These are phyloP conservation scores for Fusarium sp. DNA, from an alignment of 2,329 filamentous ascomycete genomes.

Conservation along the genomic window DNA sequence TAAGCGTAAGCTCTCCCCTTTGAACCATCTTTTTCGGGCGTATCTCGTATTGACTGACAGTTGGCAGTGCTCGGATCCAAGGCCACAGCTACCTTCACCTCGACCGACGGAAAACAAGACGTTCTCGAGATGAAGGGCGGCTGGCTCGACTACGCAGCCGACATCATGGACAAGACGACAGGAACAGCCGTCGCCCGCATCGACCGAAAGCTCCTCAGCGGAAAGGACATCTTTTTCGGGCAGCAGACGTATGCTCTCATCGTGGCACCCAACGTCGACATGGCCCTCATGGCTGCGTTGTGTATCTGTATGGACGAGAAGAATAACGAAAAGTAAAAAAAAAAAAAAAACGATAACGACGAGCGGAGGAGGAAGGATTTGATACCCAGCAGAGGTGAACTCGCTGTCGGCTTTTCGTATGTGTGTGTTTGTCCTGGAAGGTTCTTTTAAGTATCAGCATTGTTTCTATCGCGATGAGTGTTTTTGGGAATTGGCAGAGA, in stretches of 20 bases:
- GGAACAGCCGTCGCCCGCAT: conserved; percentile 67
- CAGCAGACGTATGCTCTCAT: conserved; percentile 74
- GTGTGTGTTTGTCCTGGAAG: not conserved
- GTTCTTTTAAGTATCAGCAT: not conserved
- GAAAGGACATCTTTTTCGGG: conserved; percentile 66
- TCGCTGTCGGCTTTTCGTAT: not conserved
- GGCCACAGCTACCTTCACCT: conserved; percentile 68
- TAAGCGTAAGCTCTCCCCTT: conserved; percentile 53
- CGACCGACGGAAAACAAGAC: conserved; percentile 54
- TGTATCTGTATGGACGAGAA: conserved; percentile 77
- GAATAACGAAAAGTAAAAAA: conserved; percentile 52
- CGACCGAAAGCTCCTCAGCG: conserved; percentile 66
- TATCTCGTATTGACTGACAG: not conserved
- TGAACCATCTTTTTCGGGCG: not conserved
- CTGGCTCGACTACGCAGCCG: conserved; percentile 66
- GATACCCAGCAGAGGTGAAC: conserved; percentile 8
- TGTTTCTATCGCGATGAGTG: not conserved
- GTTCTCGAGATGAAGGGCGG: conserved; percentile 69
- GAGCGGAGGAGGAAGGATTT: not conserved
- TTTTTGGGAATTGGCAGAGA: not conserved
- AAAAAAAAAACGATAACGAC: not conserved
- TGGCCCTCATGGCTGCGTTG: conserved; percentile 72
- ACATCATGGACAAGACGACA: conserved; percentile 64
- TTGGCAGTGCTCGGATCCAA: conserved; percentile 62
- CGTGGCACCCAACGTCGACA: conserved; percentile 73